Base-by-base conservation (phyloP, 179 eudicot species). In the Nepenthes alata region DNA sequence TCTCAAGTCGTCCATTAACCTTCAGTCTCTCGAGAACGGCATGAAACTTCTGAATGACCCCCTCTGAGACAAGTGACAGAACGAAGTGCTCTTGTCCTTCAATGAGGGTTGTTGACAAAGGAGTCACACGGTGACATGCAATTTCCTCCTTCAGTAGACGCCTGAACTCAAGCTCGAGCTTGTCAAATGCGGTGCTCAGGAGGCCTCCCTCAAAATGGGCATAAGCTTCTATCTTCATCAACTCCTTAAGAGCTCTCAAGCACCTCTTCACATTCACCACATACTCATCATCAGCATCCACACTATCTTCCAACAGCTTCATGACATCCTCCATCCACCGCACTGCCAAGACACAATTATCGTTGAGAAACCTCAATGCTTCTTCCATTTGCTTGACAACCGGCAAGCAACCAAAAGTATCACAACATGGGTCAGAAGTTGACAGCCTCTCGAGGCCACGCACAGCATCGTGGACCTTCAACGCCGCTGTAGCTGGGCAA, bases 261-360 rank as follows among this genome's bases (percentile, higher is more conserved):
- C 72, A 76, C 37, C 65, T 82, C 63, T 64, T 73, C 55, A 84
- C 73, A 59, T 75, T 76, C 37, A 53, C 35, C 51, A 79, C 61
- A 63, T 75, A 80, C 67, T 66, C 71, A 39, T 81, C 79, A 60
- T 76, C 71, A 62, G 48, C 81, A 14, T 34, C 67, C 9, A 34
- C 68, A 57, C 71, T 72, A 35, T 78, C 75, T 62, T 77, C 73
- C 2, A 86, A 53, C 39, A 80, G 72, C 34, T 55, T 67, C 12
- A 72, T 71, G 35, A 70, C 72, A 50, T 91, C 95, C 58, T 81
- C 86, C 55, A 88, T 78, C 95, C 96, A 88, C 50, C 57, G 62
- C 38, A 75, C 75, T 41, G 82, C 86, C 62, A 91, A 55, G 73
- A 63, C 68, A 57, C 84, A 84, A 48, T 81, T 86, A 47, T 69